Evolutionary conservation across 108 stramenopile species (phyloP), one percentile per base, ranked within the genome.

Genomic region (Fragilariopsis cylindrus): DNA sequence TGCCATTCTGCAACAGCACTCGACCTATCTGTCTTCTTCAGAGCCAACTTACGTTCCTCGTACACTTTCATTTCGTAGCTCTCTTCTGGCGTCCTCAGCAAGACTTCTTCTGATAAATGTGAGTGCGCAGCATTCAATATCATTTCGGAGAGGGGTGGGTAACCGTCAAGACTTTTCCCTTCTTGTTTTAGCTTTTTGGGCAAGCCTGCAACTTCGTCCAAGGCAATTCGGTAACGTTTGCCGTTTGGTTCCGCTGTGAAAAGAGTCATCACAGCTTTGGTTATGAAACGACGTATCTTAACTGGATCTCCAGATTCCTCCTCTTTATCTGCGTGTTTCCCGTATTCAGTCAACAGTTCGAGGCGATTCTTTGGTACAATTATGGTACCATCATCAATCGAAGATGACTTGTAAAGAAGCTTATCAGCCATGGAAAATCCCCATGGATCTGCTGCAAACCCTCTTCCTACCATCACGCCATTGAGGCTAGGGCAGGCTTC

Each of bases 391-490:
- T 5, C 8, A 19, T 71, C 69, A 9, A 5, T 45, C 43, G 11
- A 45, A 4, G 8, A 7, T 30, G 58, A 4, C 15, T 48, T 49
- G 57, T 87, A 96, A 21, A 96, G 64, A 8, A 91, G 69, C 47
- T 76, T 69, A 79, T 95, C 96, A 6, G 90, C 81, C 85, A 84
- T 89, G 48, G 91, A 85, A 84, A 93, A 96, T 11, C 85, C 76
- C 96, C 96, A 96, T 21, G 96, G 96, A 76, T 92, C 84, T 5
- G 90, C 84, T 43, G 84, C 87, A 60, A 76, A 87, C 7, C 86
- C 79, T 46, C 96, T 83, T 4, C 96, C 96, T 47, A 95, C 84
- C 96, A 96, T 96, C 57, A 93, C 84, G 19, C 96, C 96, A 2
- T 75, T 80, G 56, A 95, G 72, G 21, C 56, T 49, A 16, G 85